phyloP scores from a whole-genome alignment of 768 basidiomycete genomes.

The Trametes maxima region DNA sequence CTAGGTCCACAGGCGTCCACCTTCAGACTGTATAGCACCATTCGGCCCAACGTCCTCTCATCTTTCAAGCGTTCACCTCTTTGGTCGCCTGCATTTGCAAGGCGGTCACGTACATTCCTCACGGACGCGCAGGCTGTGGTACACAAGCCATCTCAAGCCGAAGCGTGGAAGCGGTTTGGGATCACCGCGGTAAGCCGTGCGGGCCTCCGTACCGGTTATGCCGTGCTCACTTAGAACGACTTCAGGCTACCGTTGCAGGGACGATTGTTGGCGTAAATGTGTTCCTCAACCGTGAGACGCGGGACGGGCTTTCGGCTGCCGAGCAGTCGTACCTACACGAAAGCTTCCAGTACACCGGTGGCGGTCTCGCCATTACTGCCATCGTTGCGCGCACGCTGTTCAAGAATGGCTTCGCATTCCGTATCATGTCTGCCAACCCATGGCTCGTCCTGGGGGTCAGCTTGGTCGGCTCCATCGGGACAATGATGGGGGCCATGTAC shows the following conservation, averaged over 20 bases:
- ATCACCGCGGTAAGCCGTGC: conserved; percentile 53
- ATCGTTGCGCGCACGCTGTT: conserved; percentile 80
- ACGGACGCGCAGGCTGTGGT: conserved; percentile 47
- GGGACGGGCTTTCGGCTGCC: conserved; percentile 59
- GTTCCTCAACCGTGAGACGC: conserved; percentile 77
- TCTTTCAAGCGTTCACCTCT: conserved; percentile 31
- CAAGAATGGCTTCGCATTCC: conserved; percentile 63
- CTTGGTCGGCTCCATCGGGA: conserved; percentile 76
- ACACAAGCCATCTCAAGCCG: conserved; percentile 38
- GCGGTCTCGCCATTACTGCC: conserved; percentile 76
- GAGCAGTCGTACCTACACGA: conserved; percentile 76
- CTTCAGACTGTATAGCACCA: conserved; percentile 36
- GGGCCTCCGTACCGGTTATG: not conserved
- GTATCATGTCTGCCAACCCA: conserved; percentile 83
- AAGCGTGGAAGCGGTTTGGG: conserved; percentile 52
- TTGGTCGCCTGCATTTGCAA: conserved; percentile 29
- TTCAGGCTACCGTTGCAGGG: conserved; percentile 71
- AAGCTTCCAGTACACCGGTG: conserved; percentile 83
- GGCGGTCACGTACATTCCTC: conserved; percentile 48
- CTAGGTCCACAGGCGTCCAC: conserved; percentile 23
- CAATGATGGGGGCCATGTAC: conserved; percentile 82
- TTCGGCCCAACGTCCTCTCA: conserved; percentile 35
- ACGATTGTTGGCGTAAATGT: conserved; percentile 63
- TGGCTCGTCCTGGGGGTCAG: conserved; percentile 86
- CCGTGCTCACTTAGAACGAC: not conserved